Conservation (phyloP, 257 asterid species). For the Solanum pinnatisectum region DNA sequence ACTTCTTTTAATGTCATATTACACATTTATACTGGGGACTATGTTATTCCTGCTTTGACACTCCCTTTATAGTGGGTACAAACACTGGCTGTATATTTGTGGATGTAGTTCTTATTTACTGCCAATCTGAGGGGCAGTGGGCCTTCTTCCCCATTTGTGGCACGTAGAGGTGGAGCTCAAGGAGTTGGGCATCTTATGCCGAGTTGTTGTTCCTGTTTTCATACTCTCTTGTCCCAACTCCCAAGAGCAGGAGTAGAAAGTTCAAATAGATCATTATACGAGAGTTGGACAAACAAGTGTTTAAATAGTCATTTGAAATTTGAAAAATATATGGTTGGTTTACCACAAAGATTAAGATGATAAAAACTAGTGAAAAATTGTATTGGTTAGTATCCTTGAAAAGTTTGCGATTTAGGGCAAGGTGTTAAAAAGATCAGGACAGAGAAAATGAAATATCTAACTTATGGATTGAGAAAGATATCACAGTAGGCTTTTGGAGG, state of each 20-base stretch:
- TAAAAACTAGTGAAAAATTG: background rate
- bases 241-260: background rate
- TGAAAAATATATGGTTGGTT: background rate
- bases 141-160: background rate
- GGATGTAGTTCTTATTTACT: background rate
- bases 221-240: background rate
- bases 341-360: background rate
- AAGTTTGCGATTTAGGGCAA: background rate
- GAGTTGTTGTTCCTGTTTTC: background rate
- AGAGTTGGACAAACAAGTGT: background rate
- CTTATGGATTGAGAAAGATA: background rate
- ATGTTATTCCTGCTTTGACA: background rate
- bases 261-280: background rate
- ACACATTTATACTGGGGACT: background rate
- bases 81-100: background rate
- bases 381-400: background rate
- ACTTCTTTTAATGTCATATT: background rate
- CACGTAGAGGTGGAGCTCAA: background rate
- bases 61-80: background rate
- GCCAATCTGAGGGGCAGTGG: background rate
- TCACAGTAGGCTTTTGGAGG: background rate
- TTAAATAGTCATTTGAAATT: background rate
- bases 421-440: background rate
- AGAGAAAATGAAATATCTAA: background rate
- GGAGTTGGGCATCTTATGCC: background rate